These are phyloP conservation scores for Myxozyma monticola DNA, from an alignment of 805 yeast genomes.

Conservation along the genomic window DNA sequence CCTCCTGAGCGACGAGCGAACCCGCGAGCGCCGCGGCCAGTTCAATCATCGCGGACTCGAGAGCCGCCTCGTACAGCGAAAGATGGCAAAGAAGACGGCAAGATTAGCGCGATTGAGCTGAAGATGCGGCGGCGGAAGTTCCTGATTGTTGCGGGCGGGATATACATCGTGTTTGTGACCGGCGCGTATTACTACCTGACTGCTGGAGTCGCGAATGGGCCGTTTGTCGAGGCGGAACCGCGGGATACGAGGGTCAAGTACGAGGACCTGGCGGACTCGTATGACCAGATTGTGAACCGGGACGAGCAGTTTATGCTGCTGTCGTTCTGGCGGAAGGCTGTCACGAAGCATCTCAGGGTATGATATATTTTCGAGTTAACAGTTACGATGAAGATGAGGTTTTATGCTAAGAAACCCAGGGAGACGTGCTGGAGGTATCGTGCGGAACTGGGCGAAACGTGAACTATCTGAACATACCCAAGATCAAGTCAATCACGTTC, in stretches of 20 bases:
- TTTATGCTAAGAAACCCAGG: conserved; percentile 44
- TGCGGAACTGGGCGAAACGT: conserved; percentile 96
- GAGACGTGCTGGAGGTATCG: conserved; percentile 92
- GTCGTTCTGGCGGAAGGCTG: conserved; percentile 54
- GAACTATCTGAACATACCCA: conserved; percentile 51
- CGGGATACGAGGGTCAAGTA: conserved; percentile 80
- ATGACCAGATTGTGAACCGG: conserved; percentile 76
- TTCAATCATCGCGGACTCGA: no score
- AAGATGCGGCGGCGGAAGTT: no score
- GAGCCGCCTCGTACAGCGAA: no score
- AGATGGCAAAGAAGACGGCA: no score
- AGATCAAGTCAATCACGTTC: conserved; percentile 73
- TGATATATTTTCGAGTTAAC: no score
- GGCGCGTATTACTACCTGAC: conserved; percentile 22
- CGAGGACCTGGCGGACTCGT: conserved; percentile 72
- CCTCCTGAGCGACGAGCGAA: no score
- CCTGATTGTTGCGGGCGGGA: no score
- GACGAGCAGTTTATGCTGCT: conserved; percentile 64
- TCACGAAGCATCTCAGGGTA: conserved; percentile 39
- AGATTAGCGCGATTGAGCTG: no score
- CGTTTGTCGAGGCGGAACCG: conserved; percentile 56
- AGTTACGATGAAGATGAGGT: no score
- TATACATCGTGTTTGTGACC: conserved; percentile 16
- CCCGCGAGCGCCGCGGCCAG: no score
- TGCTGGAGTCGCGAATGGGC: conserved; percentile 9